Percentiles rank a stretch among this genome's conserved stretches.
Conservation (phyloP, 2,329 filamentous ascomycete genomes). For the Corinectria fuckeliana region DNA sequence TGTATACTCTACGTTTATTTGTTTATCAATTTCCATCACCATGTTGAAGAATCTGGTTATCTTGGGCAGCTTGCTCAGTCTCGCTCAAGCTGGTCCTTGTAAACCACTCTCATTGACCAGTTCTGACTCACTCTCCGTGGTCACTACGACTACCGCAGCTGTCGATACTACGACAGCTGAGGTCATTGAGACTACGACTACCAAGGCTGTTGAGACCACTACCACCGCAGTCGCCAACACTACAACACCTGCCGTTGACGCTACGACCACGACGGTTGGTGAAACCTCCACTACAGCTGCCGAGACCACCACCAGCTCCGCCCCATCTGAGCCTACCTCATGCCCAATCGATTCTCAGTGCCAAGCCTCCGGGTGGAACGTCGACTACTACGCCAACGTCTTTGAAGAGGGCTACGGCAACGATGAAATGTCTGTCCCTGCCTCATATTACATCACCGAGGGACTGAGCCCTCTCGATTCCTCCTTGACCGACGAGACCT, state of each 20-base stretch:
- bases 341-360: constrained; percentile 2
- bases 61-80: neutral
- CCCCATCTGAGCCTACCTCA: neutral
- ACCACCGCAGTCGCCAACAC: neutral
- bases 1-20: neutral
- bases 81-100: constrained; percentile 4
- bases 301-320: neutral
- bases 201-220: neutral
- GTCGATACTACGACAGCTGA: neutral
- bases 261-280: neutral
- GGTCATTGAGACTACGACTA: neutral
- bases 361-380: constrained; percentile 15
- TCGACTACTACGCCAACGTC: constrained; percentile 32
- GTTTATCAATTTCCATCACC: neutral
- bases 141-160: neutral
- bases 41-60: constrained; percentile 3
- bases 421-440: constrained; percentile 21
- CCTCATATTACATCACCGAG: constrained; percentile 34
- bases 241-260: neutral
- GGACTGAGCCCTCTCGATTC: constrained; percentile 18
- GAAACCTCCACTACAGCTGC: neutral
- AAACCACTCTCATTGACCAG: neutral
- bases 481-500: constrained; percentile 19
- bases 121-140: neutral
- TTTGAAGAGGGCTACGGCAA: constrained; percentile 30